A percentile compares a stretch with the other conserved stretches of the same genome.
Evolutionary conservation across 2,329 filamentous ascomycete genomes (phyloP).

Genomic region (Pseudogymnoascus sp.): DNA sequence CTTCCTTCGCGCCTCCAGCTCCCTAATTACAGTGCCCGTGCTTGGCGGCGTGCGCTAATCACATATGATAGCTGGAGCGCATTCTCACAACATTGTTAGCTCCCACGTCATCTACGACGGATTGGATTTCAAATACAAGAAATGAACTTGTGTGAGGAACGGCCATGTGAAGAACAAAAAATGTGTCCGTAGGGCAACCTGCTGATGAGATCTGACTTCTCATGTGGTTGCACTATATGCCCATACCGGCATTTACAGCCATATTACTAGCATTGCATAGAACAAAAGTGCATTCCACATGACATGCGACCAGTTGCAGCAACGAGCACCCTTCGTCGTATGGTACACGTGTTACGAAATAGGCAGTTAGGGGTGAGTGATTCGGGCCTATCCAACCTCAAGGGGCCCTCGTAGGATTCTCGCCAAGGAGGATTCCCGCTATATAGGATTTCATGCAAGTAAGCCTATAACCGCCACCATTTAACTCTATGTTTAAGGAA

Average conservation of each 20-base stretch:
- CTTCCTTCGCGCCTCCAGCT: neutral
- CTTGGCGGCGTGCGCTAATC: neutral
- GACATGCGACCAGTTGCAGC: neutral
- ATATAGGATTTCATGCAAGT: neutral
- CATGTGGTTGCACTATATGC: neutral
- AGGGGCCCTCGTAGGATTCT: neutral
- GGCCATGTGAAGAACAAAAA: neutral
- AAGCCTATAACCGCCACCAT: neutral
- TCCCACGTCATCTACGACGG: too few relatives aligned
- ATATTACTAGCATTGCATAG: neutral
- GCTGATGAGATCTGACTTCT: neutral
- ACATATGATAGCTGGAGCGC: neutral
- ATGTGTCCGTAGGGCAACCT: neutral
- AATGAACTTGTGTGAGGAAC: neutral
- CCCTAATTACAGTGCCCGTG: neutral
- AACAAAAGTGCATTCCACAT: neutral
- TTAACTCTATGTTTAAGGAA: neutral
- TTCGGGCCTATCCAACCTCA: neutral
- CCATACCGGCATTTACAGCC: neutral
- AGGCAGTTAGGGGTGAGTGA: neutral
- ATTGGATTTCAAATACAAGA: too few relatives aligned
- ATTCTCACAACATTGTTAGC: too few relatives aligned
- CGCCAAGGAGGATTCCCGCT: neutral
- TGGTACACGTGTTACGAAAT: neutral
- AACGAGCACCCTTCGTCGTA: neutral